These are phyloP conservation scores for Talaromyces rugulosus DNA, from an alignment of 2,329 filamentous ascomycete species.

Conservation along the genomic window DNA sequence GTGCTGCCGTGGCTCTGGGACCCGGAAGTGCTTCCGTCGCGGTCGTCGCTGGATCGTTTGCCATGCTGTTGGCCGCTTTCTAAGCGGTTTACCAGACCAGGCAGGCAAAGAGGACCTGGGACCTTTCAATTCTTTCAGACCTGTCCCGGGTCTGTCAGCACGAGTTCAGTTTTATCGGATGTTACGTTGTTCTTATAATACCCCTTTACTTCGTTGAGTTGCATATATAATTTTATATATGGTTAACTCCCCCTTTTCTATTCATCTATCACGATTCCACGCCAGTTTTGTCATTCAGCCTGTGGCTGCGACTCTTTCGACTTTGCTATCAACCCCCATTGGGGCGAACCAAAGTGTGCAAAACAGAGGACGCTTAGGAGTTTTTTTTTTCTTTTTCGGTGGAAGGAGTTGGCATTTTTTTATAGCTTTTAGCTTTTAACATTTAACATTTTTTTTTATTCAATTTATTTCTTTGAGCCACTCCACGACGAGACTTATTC, in stretches of 20 bases:
- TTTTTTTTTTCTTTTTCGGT: constrained; percentile 5
- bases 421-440: constrained; percentile 1
- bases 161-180: constrained; percentile 7
- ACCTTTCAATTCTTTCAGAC: neutral
- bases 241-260: constrained; percentile 14
- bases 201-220: constrained; percentile 12
- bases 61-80: constrained; percentile 32
- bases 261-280: constrained; percentile 30
- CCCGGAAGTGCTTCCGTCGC: constrained; percentile 24
- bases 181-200: constrained; percentile 13
- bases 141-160: constrained; percentile 4
- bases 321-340: neutral
- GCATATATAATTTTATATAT: constrained; percentile 9
- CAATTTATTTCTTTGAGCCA: constrained; percentile 7
- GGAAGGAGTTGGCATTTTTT: constrained; percentile 12
- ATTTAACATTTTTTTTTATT: neutral
- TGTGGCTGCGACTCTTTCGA: constrained; percentile 12
- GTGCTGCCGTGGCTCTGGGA: constrained; percentile 14
- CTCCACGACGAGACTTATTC: constrained; percentile 5
- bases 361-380: constrained; percentile 11
- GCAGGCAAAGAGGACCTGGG: neutral
- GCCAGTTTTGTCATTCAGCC: constrained; percentile 21
- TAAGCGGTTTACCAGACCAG: constrained; percentile 17
- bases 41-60: constrained; percentile 34
- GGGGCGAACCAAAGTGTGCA: constrained; percentile 7